These are phyloP conservation scores for Trametes coccinea DNA, from an alignment of 768 basidiomycete genomes.

Conservation along the genomic window DNA sequence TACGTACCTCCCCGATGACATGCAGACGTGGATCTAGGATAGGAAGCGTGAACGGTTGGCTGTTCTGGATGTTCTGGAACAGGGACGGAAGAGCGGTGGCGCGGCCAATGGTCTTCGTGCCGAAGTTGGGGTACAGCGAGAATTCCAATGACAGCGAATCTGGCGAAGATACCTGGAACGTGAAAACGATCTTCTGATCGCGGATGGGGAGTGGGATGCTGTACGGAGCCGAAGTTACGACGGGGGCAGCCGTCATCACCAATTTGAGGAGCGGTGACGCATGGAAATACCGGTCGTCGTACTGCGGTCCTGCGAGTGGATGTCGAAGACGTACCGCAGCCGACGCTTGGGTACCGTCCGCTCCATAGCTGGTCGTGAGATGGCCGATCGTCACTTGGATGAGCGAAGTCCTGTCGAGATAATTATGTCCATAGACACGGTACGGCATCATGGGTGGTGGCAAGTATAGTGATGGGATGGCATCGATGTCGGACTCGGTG, in stretches of 20 bases:
- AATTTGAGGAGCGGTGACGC: conserved; percentile 87
- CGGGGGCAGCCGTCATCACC: conserved; percentile 88
- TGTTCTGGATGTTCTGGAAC: conserved; percentile 58
- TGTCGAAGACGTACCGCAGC: conserved; percentile 68
- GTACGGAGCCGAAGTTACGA: conserved; percentile 85
- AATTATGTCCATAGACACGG: conserved; percentile 95
- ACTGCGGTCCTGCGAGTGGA: conserved; percentile 68
- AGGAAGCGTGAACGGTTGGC: conserved; percentile 62
- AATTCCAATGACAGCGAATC: conserved; percentile 82
- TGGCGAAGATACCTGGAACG: conserved; percentile 82
- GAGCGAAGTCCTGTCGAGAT: conserved; percentile 81
- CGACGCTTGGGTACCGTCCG: conserved; percentile 37
- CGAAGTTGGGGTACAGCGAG: conserved; percentile 96
- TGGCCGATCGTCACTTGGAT: conserved; percentile 86
- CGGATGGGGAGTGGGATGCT: conserved; percentile 83
- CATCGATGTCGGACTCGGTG: conserved; percentile 75
- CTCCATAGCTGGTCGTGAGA: conserved; percentile 42
- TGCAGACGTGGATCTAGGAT: conserved; percentile 92
- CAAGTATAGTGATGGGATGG: conserved; percentile 91
- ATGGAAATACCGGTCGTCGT: conserved; percentile 65
- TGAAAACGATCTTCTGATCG: conserved; percentile 69
- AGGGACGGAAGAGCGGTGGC: conserved; percentile 82
- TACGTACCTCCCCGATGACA: conserved; percentile 85
- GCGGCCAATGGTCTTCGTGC: conserved; percentile 93
- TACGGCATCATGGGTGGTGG: conserved; percentile 99